A percentile compares a stretch with the other conserved stretches of the same genome.
These are phyloP conservation scores for Aureoboletus auriporus DNA, from an alignment of 768 basidiomycete genomes.

Conservation along the genomic window DNA sequence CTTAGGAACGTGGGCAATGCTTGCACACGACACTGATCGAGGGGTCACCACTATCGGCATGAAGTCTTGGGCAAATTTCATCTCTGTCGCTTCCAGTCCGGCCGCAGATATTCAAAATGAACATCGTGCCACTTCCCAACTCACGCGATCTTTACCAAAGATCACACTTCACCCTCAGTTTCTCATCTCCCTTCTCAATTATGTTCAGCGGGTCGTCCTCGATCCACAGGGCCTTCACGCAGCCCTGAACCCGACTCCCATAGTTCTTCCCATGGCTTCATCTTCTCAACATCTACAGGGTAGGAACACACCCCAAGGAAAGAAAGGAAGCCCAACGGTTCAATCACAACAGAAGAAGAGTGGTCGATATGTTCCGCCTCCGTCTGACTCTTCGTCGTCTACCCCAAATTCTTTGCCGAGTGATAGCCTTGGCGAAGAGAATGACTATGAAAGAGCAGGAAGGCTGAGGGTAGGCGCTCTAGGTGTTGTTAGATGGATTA, in stretches of 20 bases:
- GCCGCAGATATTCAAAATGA: slow-evolving; percentile 3
- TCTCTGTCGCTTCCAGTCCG: slow-evolving; percentile 11
- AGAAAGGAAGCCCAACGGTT: slow-evolving; percentile 17
- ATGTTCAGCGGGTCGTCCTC: slow-evolving; percentile 51
- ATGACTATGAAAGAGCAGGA: slow-evolving; percentile 62
- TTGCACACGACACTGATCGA: slow-evolving; percentile 69
- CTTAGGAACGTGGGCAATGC: slow-evolving; percentile 71
- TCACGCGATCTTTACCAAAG: slow-evolving; percentile 1
- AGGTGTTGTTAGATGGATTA: slow-evolving; percentile 58
- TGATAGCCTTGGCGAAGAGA: slow-evolving; percentile 53
- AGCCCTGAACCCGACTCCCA: slow-evolving; percentile 61
- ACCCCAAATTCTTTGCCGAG: slow-evolving; percentile 18
- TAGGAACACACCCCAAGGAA: slow-evolving; percentile 9
- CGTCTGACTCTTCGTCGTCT: slow-evolving; percentile 30
- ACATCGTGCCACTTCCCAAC: background rate
- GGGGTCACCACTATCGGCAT: slow-evolving; percentile 48
- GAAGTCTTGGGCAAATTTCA: slow-evolving; percentile 49
- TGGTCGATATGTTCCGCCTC: slow-evolving; percentile 29
- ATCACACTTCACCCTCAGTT: slow-evolving; percentile 32
- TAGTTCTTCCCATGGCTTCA: slow-evolving; percentile 22
- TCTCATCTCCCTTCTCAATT: slow-evolving; percentile 41
- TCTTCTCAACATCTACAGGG: slow-evolving; percentile 6
- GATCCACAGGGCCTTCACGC: slow-evolving; percentile 58
- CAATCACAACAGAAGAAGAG: slow-evolving; percentile 28
- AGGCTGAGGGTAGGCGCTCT: slow-evolving; percentile 67